phyloP scores from a whole-genome alignment of 495 filamentous ascomycete genomes.

The Elaphomyces granulatus region DNA sequence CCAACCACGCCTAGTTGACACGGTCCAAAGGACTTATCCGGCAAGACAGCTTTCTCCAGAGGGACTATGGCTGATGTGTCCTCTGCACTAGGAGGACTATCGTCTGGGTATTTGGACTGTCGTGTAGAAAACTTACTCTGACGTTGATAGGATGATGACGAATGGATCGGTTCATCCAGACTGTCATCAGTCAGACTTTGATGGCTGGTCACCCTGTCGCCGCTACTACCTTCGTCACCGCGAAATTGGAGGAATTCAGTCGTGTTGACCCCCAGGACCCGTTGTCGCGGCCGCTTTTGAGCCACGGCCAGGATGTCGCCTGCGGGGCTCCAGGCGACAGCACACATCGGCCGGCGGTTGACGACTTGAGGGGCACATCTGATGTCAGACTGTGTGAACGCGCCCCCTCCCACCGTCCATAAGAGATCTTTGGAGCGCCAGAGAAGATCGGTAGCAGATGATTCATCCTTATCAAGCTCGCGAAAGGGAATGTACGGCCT shows the following conservation, averaged over 20 bases:
- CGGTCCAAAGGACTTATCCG: slow-evolving; percentile 36
- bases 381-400: slow-evolving; percentile 80
- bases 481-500: slow-evolving; percentile 74
- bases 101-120: slow-evolving; percentile 29
- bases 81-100: slow-evolving; percentile 42
- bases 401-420: slow-evolving; percentile 76
- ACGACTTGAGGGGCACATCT: slow-evolving; percentile 68
- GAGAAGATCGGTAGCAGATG: slow-evolving; percentile 57
- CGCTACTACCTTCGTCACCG: slow-evolving; percentile 22
- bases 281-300: slow-evolving; percentile 33
- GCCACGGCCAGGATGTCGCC: slow-evolving; percentile 34
- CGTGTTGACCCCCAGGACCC: slow-evolving; percentile 20
- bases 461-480: slow-evolving; percentile 64
- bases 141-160: slow-evolving; percentile 29
- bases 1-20: slow-evolving; percentile 50
- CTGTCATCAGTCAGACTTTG: slow-evolving; percentile 55
- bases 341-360: slow-evolving; percentile 37
- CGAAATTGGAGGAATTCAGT: slow-evolving; percentile 20
- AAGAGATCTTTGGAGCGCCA: slow-evolving; percentile 86
- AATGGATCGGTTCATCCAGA: slow-evolving; percentile 42
- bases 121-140: slow-evolving; percentile 21
- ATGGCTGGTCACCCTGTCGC: slow-evolving; percentile 35
- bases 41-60: slow-evolving; percentile 46
- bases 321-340: slow-evolving; percentile 33
- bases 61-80: slow-evolving; percentile 37